These are phyloP conservation scores for Gillenia trifoliata DNA, from an alignment of 306 rosid species.

Conservation along the genomic window DNA sequence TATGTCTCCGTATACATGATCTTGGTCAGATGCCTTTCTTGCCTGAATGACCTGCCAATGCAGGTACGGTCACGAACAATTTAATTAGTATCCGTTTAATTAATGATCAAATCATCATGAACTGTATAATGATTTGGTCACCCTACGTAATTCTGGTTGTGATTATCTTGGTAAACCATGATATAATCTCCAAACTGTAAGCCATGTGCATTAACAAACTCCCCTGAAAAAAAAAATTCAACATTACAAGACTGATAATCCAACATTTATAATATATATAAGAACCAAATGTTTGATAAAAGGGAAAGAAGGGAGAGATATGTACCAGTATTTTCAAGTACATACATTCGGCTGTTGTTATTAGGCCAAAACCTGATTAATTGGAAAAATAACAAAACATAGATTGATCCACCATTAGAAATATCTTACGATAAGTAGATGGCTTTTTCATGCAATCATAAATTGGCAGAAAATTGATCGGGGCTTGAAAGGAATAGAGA, in stretches of 20 bases:
- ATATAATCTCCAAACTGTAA: constrained; percentile 71
- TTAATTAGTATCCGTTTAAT: neutral
- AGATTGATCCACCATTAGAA: neutral
- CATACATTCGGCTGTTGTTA: constrained; percentile 94
- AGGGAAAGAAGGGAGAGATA: neutral
- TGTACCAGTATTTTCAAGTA: constrained; percentile 94
- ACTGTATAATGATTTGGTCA: too few species aligned
- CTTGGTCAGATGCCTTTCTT: neutral
- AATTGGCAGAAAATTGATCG: too few species aligned
- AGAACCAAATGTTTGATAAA: neutral
- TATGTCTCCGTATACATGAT: constrained; percentile 18
- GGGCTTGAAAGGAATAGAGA: too few species aligned
- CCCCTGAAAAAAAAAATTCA: constrained; percentile 43
- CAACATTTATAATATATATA: neutral
- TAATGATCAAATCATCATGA: neutral
- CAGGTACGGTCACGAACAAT: too few species aligned
- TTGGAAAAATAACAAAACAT: neutral
- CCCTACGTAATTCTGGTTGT: constrained; percentile 62
- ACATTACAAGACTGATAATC: neutral
- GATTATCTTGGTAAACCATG: constrained; percentile 57
- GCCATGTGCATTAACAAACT: constrained; percentile 69
- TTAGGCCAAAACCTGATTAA: constrained; percentile 91
- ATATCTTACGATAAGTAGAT: neutral
- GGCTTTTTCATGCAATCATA: neutral
- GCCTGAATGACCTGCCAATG: constrained; percentile 18